Evolutionary conservation across 2,329 filamentous ascomycete genomes (phyloP).

Genomic region (Penicillium sumatraense): DNA sequence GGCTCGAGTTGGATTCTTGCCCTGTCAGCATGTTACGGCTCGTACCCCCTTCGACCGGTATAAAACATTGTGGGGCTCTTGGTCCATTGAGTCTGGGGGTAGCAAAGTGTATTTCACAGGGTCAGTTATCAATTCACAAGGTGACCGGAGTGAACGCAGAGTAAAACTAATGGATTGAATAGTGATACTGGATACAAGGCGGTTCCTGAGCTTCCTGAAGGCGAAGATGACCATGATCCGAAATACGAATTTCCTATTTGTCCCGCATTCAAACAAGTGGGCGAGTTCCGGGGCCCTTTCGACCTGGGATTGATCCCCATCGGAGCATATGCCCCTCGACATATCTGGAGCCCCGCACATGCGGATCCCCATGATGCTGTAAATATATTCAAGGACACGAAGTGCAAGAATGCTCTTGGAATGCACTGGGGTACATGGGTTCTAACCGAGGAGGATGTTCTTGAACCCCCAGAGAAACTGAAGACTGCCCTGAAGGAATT

Average conservation of each 20-base stretch:
- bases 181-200: constrained; percentile 90
- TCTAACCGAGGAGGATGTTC: constrained; percentile 79
- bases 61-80: constrained; percentile 84
- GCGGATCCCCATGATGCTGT: constrained; percentile 85
- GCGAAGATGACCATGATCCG: constrained; percentile 72
- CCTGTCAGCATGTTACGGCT: constrained; percentile 80
- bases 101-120: constrained; percentile 84
- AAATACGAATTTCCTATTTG: constrained; percentile 72
- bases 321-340: constrained; percentile 73
- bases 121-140: constrained; percentile 42
- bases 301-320: constrained; percentile 93
- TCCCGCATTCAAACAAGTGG: constrained; percentile 85
- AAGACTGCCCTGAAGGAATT: constrained; percentile 72
- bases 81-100: constrained; percentile 74
- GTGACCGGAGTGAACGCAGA: not conserved
- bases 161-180: constrained; percentile 23
- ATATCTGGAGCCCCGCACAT: constrained; percentile 79
- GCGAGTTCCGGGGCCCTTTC: constrained; percentile 78
- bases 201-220: constrained; percentile 68
- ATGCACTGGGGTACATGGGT: constrained; percentile 96
- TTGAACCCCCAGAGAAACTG: constrained; percentile 78
- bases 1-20: constrained; percentile 76
- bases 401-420: constrained; percentile 75
- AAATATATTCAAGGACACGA: constrained; percentile 85
- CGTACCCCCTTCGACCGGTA: constrained; percentile 71